phyloP scores from a whole-genome alignment of 2,329 filamentous ascomycete genomes.

The Gnomoniopsis sp. region DNA sequence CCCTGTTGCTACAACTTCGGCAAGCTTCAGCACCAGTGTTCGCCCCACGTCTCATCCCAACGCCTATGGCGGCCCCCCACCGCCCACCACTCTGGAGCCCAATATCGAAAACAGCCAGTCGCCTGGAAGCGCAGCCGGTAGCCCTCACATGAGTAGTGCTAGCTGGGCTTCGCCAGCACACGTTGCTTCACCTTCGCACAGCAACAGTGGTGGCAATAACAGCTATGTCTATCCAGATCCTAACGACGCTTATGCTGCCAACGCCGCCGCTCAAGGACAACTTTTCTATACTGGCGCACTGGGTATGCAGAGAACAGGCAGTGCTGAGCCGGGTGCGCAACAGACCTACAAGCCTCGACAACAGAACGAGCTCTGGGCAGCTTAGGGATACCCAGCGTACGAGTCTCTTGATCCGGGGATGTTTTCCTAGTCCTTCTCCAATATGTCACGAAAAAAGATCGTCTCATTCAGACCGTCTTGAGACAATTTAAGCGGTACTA shows the following conservation, averaged over 20 bases:
- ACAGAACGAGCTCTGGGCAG: constrained; percentile 51
- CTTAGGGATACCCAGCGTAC: neutral
- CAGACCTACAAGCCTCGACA: constrained; percentile 57
- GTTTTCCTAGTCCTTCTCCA: neutral
- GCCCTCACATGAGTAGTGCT: constrained; percentile 77
- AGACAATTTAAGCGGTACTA: too few species aligned
- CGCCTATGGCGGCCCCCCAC: constrained; percentile 68
- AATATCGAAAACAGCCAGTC: constrained; percentile 74
- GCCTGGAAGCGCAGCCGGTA: constrained; percentile 68
- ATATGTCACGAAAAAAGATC: neutral
- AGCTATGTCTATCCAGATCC: constrained; percentile 78
- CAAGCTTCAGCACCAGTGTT: constrained; percentile 53
- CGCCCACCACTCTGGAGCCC: constrained; percentile 71
- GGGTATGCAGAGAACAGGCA: constrained; percentile 65
- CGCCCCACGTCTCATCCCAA: constrained; percentile 83
- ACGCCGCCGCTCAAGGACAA: constrained; percentile 53
- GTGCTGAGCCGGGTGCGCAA: constrained; percentile 62
- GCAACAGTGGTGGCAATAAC: constrained; percentile 48
- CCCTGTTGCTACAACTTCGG: constrained; percentile 64
- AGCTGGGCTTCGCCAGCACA: constrained; percentile 87
- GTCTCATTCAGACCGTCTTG: too few species aligned
- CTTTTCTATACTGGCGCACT: constrained; percentile 65
- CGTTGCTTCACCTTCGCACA: constrained; percentile 64
- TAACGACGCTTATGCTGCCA: constrained; percentile 61
- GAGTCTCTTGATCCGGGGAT: neutral